Evolutionary conservation across 768 basidiomycete genomes (phyloP).

Genomic region (Termitomyces sp.): DNA sequence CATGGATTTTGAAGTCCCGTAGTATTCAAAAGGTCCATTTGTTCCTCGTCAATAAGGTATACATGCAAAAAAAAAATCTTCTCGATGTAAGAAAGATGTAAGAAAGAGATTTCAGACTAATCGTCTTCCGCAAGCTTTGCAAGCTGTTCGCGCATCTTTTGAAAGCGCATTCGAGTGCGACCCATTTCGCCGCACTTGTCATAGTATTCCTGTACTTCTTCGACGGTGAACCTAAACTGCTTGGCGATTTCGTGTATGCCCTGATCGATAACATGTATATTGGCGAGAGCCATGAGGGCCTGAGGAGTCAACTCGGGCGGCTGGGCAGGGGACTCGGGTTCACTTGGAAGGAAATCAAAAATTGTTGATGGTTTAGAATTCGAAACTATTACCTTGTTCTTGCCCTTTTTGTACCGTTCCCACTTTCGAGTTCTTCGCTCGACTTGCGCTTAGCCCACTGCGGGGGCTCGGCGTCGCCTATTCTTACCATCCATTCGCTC

Average conservation of each 20-base stretch:
- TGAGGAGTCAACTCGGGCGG: conserved; percentile 23
- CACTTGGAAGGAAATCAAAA: conserved; percentile 12
- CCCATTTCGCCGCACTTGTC: conserved; percentile 70
- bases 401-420: conserved; percentile 36
- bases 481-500: conserved; percentile 62
- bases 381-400: conserved; percentile 34
- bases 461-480: conserved; percentile 61
- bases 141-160: conserved; percentile 55
- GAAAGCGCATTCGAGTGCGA: conserved; percentile 59
- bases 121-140: conserved; percentile 29
- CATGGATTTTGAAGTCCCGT: conserved; percentile 53
- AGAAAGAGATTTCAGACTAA: background rate
- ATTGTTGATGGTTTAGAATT: background rate
- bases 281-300: conserved; percentile 30
- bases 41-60: background rate
- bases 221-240: conserved; percentile 65
- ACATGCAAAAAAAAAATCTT: background rate
- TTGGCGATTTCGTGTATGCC: conserved; percentile 60
- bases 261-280: conserved; percentile 64
- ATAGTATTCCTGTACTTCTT: conserved; percentile 77
- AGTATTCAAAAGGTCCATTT: conserved; percentile 3
- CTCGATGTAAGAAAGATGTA: too few species aligned
- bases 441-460: conserved; percentile 62
- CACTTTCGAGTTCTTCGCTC: conserved; percentile 30
- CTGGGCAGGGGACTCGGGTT: conserved; percentile 4